These are phyloP conservation scores for Pythium plurisporium DNA, from an alignment of 352 stramenopile genomes.

Conservation along the genomic window DNA sequence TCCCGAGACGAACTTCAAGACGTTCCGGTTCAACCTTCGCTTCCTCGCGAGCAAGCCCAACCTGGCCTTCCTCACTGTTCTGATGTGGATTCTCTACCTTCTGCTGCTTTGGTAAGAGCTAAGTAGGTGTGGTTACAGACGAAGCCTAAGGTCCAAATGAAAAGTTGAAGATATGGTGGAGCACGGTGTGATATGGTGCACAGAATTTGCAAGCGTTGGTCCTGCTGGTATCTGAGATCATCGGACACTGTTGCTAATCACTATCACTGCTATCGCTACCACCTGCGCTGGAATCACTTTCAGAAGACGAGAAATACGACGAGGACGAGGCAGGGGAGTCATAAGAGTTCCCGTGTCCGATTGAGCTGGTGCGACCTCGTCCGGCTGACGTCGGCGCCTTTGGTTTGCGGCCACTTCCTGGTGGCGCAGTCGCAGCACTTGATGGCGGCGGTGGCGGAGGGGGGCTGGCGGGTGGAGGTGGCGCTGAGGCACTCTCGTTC, in stretches of 20 bases:
- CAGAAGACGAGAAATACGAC: constrained; percentile 70
- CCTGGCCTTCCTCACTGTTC: constrained; percentile 51
- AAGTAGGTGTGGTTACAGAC: no score
- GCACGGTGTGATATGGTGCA: background rate
- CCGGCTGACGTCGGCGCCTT: background rate
- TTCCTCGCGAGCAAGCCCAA: constrained; percentile 87
- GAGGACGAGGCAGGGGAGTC: constrained; percentile 66
- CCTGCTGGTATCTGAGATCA: background rate
- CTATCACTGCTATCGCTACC: constrained; percentile 43
- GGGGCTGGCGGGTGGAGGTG: constrained; percentile 20
- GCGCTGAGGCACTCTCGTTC: background rate
- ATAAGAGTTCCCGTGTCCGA: constrained; percentile 52
- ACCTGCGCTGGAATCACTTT: constrained; percentile 57
- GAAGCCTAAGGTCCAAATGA: no score
- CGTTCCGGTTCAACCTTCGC: constrained; percentile 83
- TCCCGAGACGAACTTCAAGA: constrained; percentile 21
- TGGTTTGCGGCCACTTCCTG: background rate
- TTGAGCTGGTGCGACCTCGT: background rate
- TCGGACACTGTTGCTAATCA: no score
- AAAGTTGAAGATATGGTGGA: no score
- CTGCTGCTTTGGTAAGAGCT: constrained; percentile 52
- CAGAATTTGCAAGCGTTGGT: background rate
- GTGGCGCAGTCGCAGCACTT: constrained; percentile 6
- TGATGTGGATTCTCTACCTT: constrained; percentile 63
- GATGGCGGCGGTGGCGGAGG: constrained; percentile 12